Percentiles rank a stretch among this genome's conserved stretches.
phyloP scores from a whole-genome alignment of 2,329 filamentous ascomycete species.

The Hymenoscyphus occultus region DNA sequence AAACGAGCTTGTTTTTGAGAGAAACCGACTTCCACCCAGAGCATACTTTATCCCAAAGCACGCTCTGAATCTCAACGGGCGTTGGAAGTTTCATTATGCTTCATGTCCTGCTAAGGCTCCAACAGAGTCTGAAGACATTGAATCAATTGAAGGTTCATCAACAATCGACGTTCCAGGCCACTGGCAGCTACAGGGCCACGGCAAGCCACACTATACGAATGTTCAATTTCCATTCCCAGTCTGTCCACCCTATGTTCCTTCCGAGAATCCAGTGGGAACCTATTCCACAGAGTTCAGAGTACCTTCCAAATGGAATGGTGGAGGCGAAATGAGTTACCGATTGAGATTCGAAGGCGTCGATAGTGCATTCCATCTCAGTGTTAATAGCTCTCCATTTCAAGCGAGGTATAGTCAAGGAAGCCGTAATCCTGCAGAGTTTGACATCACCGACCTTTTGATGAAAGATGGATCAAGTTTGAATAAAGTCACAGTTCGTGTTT shows the following conservation, averaged over 20 bases:
- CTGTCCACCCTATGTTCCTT: constrained; percentile 51
- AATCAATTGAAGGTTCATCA: constrained; percentile 16
- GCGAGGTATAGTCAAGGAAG: constrained; percentile 57
- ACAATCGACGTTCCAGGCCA: constrained; percentile 60
- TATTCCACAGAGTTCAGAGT: constrained; percentile 49
- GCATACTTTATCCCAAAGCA: constrained; percentile 52
- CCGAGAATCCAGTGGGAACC: constrained; percentile 51
- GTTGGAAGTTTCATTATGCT: constrained; percentile 55
- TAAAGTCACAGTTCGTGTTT: constrained; percentile 49
- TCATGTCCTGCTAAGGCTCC: constrained; percentile 46
- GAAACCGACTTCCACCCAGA: constrained; percentile 51
- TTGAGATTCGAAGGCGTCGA: constrained; percentile 58
- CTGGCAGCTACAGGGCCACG: constrained; percentile 16
- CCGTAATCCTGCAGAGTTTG: constrained; percentile 56
- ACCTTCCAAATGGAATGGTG: constrained; percentile 42
- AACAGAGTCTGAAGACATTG: constrained; percentile 26
- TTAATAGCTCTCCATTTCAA: constrained; percentile 47
- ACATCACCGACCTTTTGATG: constrained; percentile 46
- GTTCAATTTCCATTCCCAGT: constrained; percentile 52
- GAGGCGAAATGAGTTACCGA: constrained; percentile 37
- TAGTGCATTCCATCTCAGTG: constrained; percentile 54
- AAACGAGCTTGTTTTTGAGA: constrained; percentile 50
- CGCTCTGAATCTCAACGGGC: constrained; percentile 51
- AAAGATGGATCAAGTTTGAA: constrained; percentile 23
- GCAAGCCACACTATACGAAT: constrained; percentile 47